Base-by-base conservation (phyloP, 106 monocot genomes). In the Iris macrosiphon region DNA sequence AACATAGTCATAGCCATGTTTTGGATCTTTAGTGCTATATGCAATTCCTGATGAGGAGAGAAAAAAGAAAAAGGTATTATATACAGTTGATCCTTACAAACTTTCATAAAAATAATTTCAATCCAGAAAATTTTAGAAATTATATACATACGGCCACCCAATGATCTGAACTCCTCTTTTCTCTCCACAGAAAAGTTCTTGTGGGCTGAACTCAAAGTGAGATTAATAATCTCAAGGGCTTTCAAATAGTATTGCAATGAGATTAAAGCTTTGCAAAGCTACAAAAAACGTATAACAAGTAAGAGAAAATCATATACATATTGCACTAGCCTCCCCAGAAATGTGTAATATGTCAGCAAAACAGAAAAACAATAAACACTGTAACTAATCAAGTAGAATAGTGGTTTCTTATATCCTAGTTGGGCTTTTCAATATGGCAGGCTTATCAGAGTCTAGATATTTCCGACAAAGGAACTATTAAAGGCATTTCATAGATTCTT, bases 1-100 rank as follows among this genome's bases (percentile, higher is more conserved):
- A 31, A 80, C 98, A 84, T 78, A 91, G 38, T 87, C 67, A 59
- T 80, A 99, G 16, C 87, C 98, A 78, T 87, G 80, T 65, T 75
- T 84, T 12, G 90, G 86, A 75, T 98, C 91, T 59, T 57, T 63
- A 32, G 87, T 70, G 40, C 40, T 80, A 47, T 77, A 87, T 34
- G 98, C 87, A 66, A 98, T 87, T 76, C 91, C 88, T 93, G 88
- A 67, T 55, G 48, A 25, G 22, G 14, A 64, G 4, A 71, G 31
- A 21, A 37, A 45, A 57, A 49, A 42, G 17, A 45, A 59, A 59
- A 53, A 13, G 10, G 18, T 42, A 25, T 65, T 26, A 59, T 6
- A 42, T 1, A 12, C 2, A 38, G n/a, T n/a, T n/a, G n/a, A n/a
- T n/a, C n/a, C n/a, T n/a, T n/a, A n/a, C n/a, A n/a, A n/a, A 57